A percentile compares a stretch with the other conserved stretches of the same genome.
phyloP scores from a whole-genome alignment of 768 basidiomycete genomes.

The Piloderma croceum region DNA sequence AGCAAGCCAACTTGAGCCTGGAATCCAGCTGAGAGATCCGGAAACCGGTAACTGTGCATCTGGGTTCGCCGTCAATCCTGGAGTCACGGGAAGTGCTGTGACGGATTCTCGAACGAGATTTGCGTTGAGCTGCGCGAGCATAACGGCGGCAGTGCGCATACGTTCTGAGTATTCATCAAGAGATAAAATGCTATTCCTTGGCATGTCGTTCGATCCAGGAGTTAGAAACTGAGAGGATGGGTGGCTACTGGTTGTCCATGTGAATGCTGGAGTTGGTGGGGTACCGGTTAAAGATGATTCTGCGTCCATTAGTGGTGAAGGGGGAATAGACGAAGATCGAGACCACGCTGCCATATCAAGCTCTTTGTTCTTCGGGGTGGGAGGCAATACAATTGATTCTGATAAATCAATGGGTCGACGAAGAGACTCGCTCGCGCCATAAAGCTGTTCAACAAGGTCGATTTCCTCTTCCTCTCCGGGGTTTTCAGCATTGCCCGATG shows the following conservation, averaged over 20 bases:
- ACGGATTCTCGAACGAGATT: conserved; percentile 57
- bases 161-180: conserved; percentile 97
- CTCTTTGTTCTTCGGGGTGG: conserved; percentile 81
- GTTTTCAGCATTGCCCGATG: conserved; percentile 16
- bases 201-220: conserved; percentile 18
- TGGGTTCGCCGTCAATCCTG: conserved; percentile 2
- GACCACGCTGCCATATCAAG: conserved; percentile 87
- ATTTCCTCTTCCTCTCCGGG: conserved; percentile 75
- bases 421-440: conserved; percentile 72
- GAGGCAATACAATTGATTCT: conserved; percentile 78
- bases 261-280: conserved; percentile 2
- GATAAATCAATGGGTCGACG: conserved; percentile 70
- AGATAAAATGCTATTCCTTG: conserved; percentile 44
- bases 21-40: conserved; percentile 44
- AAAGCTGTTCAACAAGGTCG: conserved; percentile 94
- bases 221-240: conserved; percentile 6
- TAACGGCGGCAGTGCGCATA: conserved; percentile 97
- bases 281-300: conserved; percentile 22
- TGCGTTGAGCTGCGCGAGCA: conserved; percentile 94
- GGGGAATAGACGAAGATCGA: conserved; percentile 39
- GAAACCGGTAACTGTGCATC: conserved; percentile 14
- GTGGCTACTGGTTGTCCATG: background rate
- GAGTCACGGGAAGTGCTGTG: conserved; percentile 17
- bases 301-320: conserved; percentile 40
- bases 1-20: conserved; percentile 50